Conservation (phyloP, 2,329 filamentous ascomycete species). For the Leptodontidium sp. region DNA sequence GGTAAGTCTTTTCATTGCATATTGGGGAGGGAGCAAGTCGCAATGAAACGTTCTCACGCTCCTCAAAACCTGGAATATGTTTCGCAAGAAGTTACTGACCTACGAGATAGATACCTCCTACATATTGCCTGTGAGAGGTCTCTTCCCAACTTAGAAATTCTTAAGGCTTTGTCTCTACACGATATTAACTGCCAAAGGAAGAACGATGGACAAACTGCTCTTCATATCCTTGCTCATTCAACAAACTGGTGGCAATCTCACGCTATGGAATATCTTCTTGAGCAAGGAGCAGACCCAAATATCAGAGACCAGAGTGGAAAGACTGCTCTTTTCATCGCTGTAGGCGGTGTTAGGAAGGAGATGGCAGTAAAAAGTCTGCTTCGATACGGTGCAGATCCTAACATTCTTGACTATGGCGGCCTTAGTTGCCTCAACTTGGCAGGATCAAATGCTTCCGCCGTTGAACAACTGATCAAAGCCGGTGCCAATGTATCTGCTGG, state of each 20-base stretch:
- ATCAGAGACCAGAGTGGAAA: conserved; percentile 29
- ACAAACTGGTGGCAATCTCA: conserved; percentile 30
- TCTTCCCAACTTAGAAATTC: conserved; percentile 47
- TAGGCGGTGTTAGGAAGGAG: background rate
- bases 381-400: conserved; percentile 29
- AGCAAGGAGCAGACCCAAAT: conserved; percentile 25
- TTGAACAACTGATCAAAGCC: background rate
- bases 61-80: background rate
- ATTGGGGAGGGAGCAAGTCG: no score
- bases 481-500: no score
- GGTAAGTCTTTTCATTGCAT: background rate
- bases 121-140: conserved; percentile 42
- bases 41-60: no score
- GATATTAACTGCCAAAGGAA: conserved; percentile 14
- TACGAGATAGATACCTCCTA: conserved; percentile 31
- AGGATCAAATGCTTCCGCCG: background rate
- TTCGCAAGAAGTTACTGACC: background rate
- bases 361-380: conserved; percentile 28
- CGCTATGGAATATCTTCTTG: conserved; percentile 26
- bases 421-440: conserved; percentile 3
- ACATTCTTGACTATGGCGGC: conserved; percentile 17
- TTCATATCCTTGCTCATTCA: conserved; percentile 25
- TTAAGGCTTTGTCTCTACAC: conserved; percentile 47
- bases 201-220: conserved; percentile 26
- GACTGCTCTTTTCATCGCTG: conserved; percentile 32